Evolutionary conservation across 2,329 filamentous ascomycete species (phyloP), one percentile per base, ranked within the genome.

Genomic region (Penicillium thymicola): DNA sequence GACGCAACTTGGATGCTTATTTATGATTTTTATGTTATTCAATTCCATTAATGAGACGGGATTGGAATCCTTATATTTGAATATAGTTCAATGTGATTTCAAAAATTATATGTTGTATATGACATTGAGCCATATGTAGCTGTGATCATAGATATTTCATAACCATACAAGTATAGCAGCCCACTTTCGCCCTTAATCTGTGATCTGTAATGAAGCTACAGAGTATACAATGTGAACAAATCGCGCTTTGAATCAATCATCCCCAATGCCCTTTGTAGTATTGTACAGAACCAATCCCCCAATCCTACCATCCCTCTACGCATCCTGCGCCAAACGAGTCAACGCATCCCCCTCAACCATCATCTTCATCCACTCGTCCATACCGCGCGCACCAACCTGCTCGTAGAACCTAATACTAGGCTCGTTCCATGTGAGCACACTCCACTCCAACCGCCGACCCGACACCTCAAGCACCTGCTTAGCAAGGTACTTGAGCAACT

Each of bases 391-490:
- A 14, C 78, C 78, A 44, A 80, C 65, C 52, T 70, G 68, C 62
- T 81, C 75, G 67, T 97, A 97, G 69, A 97, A 97, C 65, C 86
- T 81, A 76, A 97, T 89, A 72, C 89, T 92, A 8, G 90, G 89
- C 79, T 90, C 85, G 70, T 97, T 97, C 92, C 92, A 96, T 58
- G 90, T 93, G 66, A 97, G 75, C 60, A 96, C 94, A 63, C 82
- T 86, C 93, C 93, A 97, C 70, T 97, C 92, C 54, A 97, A 76
- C 57, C 93, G 81, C 8, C 82, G 86, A 1, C 92, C 92, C 3
- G 83, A 80, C 62, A 92, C 87, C 51, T 82, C 81, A 51, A 89
- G 69, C 3, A 91, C 87, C 77, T 96, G 89, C 68, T 83, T 85
- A n/a, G 92, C 93, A 70, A 97, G 77, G 64, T 85, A 84, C 59